Percentiles rank a stretch among this genome's conserved stretches.
Evolutionary conservation across 2,329 filamentous ascomycete genomes (phyloP).

Genomic region (Fusarium fujikuroi): DNA sequence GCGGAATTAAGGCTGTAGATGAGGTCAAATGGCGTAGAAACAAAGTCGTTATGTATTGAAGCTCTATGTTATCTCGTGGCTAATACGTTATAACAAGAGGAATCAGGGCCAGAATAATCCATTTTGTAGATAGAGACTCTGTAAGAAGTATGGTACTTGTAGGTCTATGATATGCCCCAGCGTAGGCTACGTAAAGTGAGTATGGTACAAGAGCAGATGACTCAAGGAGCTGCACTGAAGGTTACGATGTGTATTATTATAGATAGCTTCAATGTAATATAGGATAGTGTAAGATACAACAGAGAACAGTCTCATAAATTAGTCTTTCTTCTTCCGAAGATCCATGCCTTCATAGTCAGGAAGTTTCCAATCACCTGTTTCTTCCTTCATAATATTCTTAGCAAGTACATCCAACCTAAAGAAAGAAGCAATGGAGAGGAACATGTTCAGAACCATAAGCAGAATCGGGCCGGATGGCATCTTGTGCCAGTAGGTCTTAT

Average conservation of each 20-base stretch:
- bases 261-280: no score
- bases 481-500: neutral
- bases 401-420: neutral
- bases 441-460: neutral
- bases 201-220: neutral
- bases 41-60: neutral
- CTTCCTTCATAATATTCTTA: neutral
- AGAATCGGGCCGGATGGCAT: neutral
- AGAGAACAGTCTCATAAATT: no score
- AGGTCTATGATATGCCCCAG: rapidly evolving
- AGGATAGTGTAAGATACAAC: no score
- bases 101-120: rapidly evolving
- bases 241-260: no score
- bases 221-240: neutral
- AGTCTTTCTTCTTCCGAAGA: no score
- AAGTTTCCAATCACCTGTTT: neutral
- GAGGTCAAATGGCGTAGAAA: neutral
- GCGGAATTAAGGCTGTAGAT: neutral
- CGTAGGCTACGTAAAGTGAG: neutral
- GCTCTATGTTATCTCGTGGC: no score
- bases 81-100: rapidly evolving
- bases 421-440: neutral
- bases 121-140: rapidly evolving
- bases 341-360: neutral
- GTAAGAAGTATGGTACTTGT: neutral